Conservation (phyloP, 176 grass and related monocot genomes). For the Oryza coarctata region DNA sequence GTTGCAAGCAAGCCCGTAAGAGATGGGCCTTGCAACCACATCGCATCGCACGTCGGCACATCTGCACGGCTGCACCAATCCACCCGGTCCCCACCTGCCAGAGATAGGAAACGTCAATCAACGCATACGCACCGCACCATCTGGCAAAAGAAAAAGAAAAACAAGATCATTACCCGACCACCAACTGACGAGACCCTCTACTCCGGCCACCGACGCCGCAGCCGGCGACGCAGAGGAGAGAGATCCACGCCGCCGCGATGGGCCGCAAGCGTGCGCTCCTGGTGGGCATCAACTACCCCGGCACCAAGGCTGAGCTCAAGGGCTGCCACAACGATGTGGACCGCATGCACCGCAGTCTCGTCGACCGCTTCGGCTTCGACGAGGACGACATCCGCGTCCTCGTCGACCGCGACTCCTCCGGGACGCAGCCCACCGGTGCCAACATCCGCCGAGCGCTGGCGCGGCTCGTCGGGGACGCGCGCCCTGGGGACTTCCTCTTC, state of each 20-base stretch:
- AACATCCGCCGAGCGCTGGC: slow-evolving; percentile 71
- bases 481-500: slow-evolving; percentile 76
- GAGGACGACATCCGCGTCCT: slow-evolving; percentile 69
- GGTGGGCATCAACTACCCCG: slow-evolving; percentile 91
- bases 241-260: slow-evolving; percentile 44
- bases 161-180: not conserved
- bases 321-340: slow-evolving; percentile 94
- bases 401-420: slow-evolving; percentile 61
- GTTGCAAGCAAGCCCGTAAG: too few relatives aligned
- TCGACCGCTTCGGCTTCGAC: slow-evolving; percentile 77
- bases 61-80: not conserved
- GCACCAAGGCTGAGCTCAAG: slow-evolving; percentile 90
- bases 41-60: not conserved
- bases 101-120: slow-evolving; percentile 23
- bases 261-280: slow-evolving; percentile 73
- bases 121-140: slow-evolving; percentile 1
- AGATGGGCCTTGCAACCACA: too few relatives aligned
- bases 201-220: slow-evolving; percentile 10
- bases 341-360: slow-evolving; percentile 72
- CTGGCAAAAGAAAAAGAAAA: not conserved
- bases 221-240: slow-evolving; percentile 2
- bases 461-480: slow-evolving; percentile 49
- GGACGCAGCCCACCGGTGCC: slow-evolving; percentile 71
- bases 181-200: slow-evolving; percentile 19
- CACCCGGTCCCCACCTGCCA: not conserved